Evolutionary conservation across 139 green algal genomes (phyloP).

Genomic region (Chlorella ohadii): DNA sequence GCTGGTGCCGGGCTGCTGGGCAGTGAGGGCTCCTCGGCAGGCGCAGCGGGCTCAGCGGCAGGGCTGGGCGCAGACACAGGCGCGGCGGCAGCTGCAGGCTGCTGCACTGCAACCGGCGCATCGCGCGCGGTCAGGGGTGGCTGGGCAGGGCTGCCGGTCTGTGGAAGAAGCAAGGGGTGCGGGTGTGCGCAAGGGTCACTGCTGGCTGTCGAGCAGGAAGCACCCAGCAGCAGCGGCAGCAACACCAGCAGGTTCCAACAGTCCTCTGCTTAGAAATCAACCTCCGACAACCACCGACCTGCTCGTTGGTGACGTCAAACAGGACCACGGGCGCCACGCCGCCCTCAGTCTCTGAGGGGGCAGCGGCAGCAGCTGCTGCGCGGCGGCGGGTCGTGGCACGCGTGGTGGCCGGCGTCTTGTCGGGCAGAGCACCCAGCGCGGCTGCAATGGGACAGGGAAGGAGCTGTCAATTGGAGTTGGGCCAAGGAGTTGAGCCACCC

Average conservation of each 20-base stretch:
- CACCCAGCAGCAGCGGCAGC: background rate
- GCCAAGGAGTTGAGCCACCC: background rate
- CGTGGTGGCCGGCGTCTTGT: constrained; percentile 8
- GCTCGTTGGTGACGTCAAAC: constrained; percentile 21
- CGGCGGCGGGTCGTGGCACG: background rate
- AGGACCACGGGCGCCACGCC: constrained; percentile 16
- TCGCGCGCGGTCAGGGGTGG: background rate
- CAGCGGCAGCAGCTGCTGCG: background rate
- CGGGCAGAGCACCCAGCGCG: constrained; percentile 3
- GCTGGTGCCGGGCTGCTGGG: background rate
- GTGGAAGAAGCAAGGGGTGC: background rate
- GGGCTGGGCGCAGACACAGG: background rate
- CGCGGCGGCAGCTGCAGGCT: background rate
- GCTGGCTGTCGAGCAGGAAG: background rate
- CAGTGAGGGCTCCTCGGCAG: background rate
- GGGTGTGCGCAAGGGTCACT: background rate
- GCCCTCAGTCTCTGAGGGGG: background rate
- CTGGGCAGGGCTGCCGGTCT: background rate
- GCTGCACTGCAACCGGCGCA: background rate
- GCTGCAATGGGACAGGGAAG: background rate
- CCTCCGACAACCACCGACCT: background rate
- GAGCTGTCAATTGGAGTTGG: background rate
- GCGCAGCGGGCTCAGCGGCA: background rate
- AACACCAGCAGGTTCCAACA: background rate
- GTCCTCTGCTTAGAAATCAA: too few relatives aligned